These are phyloP conservation scores for Fusarium hostae DNA, from an alignment of 2,329 filamentous ascomycete genomes.

Conservation along the genomic window DNA sequence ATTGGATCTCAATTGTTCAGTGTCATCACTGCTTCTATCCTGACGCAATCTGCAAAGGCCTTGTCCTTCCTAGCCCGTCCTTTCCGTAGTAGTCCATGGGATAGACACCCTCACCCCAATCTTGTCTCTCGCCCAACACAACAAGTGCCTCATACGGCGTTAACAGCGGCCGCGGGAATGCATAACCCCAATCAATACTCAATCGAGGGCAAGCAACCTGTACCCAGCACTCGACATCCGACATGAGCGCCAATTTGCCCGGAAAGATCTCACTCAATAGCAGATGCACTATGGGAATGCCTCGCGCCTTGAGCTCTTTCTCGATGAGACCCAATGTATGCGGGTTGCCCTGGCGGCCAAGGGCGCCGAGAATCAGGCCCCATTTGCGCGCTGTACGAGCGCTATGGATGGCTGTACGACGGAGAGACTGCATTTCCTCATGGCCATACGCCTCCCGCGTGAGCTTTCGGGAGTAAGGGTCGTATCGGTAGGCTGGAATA, in stretches of 20 bases:
- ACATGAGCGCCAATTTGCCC: conserved; percentile 92
- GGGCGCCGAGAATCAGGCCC: conserved; percentile 92
- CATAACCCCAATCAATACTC: conserved; percentile 99
- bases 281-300: conserved; percentile 85
- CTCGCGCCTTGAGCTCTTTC: conserved; percentile 73
- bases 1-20: conserved; percentile 5
- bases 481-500: conserved; percentile 93
- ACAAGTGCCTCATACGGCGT: conserved; percentile 97
- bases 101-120: conserved; percentile 82
- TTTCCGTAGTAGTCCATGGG: conserved; percentile 99
- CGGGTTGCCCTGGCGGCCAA: conserved; percentile 95
- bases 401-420: conserved; percentile 78
- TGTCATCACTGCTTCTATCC: conserved; percentile 18
- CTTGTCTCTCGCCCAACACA: conserved; percentile 81
- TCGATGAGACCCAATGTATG: conserved; percentile 92
- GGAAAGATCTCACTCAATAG: conserved; percentile 96
- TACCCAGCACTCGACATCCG: conserved; percentile 96
- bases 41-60: conserved; percentile 51
- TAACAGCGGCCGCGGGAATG: conserved; percentile 86
- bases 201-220: conserved; percentile 96
- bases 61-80: conserved; percentile 88
- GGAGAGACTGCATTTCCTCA: conserved; percentile 85
- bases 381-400: conserved; percentile 86
- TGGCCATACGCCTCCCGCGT: conserved; percentile 94
- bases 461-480: conserved; percentile 92